phyloP scores from a whole-genome alignment of 257 asterid species.

The Fraxinus cuspidata region DNA sequence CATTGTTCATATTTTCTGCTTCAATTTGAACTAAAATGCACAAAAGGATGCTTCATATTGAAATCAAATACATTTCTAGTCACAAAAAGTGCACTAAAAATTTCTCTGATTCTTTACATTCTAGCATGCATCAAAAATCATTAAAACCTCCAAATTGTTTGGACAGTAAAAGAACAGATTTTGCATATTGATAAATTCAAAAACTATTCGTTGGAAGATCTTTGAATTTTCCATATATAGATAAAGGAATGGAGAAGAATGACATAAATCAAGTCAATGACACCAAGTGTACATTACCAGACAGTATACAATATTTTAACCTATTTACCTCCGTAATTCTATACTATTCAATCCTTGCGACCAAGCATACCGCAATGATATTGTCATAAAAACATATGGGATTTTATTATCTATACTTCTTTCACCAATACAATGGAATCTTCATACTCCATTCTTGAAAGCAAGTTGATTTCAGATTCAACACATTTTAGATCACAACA shows the following conservation, averaged over 20 bases:
- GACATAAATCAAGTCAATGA: neutral
- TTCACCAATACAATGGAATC: no score
- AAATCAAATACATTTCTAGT: neutral
- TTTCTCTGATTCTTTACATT: neutral
- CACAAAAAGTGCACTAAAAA: neutral
- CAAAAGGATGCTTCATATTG: neutral
- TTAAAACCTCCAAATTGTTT: neutral
- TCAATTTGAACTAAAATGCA: no score
- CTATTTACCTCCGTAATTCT: neutral
- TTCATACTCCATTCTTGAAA: neutral
- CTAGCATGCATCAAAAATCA: neutral
- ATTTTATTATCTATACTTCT: no score
- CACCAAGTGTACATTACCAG: neutral
- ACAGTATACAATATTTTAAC: neutral
- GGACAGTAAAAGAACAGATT: neutral
- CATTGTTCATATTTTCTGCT: neutral
- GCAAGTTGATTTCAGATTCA: conserved; percentile 14
- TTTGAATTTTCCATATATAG: no score
- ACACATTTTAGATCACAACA: conserved; percentile 13
- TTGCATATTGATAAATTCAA: neutral
- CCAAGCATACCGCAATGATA: neutral
- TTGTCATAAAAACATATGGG: neutral
- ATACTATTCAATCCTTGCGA: conserved; percentile 32
- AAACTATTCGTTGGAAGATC: neutral
- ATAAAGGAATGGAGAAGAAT: neutral